Base-by-base conservation (phyloP, 179 eudicot species). In the Spinacia oleracea region DNA sequence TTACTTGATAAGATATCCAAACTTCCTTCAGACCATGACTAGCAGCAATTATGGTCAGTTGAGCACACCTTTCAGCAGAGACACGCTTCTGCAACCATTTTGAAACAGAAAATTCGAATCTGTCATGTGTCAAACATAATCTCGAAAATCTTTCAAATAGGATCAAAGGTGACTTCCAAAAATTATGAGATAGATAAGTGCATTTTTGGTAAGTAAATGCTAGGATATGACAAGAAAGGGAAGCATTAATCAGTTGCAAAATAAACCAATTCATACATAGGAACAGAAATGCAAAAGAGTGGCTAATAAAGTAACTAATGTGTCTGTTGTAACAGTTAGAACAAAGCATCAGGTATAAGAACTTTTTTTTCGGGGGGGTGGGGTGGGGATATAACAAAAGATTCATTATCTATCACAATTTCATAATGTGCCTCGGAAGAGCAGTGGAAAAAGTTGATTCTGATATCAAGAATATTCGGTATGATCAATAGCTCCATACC, bases 1-100 rank as follows among this genome's bases (percentile, higher is more conserved):
- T 70, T 80, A 94, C 98, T 90, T 94, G 98, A 81, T 87, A 88
- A 20, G 98, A 93, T 91, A 94, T 94, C 98, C 98, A 94, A 81
- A 78, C 97, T 86, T 94, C 98, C 89, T 94, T 94, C 80, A 94
- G 82, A 72, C 90, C 92, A 82, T 94, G 97, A 80, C 90, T 93
- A 51, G 93, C 97, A 77, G 98, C 97, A 79, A 91, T 81, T 78
- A 91, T 85, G 63, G 92, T 94, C 83, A 94, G 89, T 89, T 93
- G 85, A 27, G 93, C 97, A 85, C 98, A 94, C 82, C 97, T 89
- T 88, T 94, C 92, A 25, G 90, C 82, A 69, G 97, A 83, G 59
- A 93, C 93, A 20, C 97, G 92, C 70, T 87, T 91, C 97, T 94
- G 90, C 76, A 74, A 25, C 23, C 70, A 72, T 72, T 75, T 81